These are phyloP conservation scores for Boletus subcaerulescens DNA, from an alignment of 768 basidiomycete species.

Conservation along the genomic window DNA sequence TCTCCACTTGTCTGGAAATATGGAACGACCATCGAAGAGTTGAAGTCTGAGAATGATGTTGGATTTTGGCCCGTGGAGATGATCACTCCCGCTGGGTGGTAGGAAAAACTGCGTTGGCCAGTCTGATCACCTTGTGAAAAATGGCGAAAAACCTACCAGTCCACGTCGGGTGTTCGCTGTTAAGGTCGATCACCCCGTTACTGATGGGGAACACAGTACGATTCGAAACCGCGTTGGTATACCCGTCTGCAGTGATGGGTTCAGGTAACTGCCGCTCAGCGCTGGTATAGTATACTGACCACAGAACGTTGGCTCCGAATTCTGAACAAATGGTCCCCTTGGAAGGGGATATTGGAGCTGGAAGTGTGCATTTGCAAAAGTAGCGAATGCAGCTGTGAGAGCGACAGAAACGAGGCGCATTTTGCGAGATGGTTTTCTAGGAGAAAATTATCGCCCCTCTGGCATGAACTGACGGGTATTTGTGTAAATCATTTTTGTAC, in stretches of 20 bases:
- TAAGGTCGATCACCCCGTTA: slow-evolving; percentile 57
- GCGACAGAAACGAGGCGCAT: slow-evolving; percentile 38
- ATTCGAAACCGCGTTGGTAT: slow-evolving; percentile 45
- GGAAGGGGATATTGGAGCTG: slow-evolving; percentile 73
- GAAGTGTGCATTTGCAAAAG: slow-evolving; percentile 68
- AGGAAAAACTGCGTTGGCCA: slow-evolving; percentile 1
- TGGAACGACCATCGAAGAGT: slow-evolving; percentile 40
- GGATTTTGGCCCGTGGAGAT: slow-evolving; percentile 57
- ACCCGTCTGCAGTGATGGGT: slow-evolving; percentile 52
- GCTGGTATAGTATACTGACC: slow-evolving; percentile 43
- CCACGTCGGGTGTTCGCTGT: slow-evolving; percentile 65
- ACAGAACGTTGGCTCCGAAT: slow-evolving; percentile 60
- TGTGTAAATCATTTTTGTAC: background rate
- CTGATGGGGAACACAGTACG: slow-evolving; percentile 69
- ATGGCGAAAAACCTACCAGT: slow-evolving; percentile 38
- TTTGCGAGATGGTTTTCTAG: background rate
- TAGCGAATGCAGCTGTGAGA: slow-evolving; percentile 37
- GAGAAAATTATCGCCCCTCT: background rate
- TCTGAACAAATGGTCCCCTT: slow-evolving; percentile 64
- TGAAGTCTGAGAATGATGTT: slow-evolving; percentile 63
- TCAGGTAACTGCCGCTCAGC: background rate
- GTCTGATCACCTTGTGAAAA: background rate
- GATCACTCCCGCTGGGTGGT: slow-evolving; percentile 45
- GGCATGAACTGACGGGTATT: slow-evolving; percentile 1
- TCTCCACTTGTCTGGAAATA: slow-evolving; percentile 52